A percentile compares a stretch with the other conserved stretches of the same genome.
Conservation (phyloP, 495 filamentous ascomycete species). For the Aspergillus hancockii region DNA sequence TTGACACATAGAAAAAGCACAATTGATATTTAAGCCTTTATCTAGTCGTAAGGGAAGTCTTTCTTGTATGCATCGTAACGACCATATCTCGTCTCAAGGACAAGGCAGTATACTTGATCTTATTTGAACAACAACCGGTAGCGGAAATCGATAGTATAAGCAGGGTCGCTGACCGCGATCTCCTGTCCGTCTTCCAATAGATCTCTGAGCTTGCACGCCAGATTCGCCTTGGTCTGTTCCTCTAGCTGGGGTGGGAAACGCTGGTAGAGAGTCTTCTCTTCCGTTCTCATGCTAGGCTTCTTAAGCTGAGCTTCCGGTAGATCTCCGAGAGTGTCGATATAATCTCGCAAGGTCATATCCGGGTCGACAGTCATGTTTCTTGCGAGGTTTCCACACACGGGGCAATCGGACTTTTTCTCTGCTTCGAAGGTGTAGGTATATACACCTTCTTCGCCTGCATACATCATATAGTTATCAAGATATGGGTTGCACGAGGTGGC, state of each 20-base stretch:
- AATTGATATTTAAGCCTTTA: constrained; percentile 29
- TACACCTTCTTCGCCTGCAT: constrained; percentile 89
- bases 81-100: constrained; percentile 16
- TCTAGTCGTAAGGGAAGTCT: constrained; percentile 22
- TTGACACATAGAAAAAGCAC: constrained; percentile 27
- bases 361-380: constrained; percentile 70
- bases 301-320: constrained; percentile 84
- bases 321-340: constrained; percentile 81
- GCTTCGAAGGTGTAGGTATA: constrained; percentile 98
- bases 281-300: constrained; percentile 84
- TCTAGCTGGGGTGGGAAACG: constrained; percentile 78
- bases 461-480: constrained; percentile 98
- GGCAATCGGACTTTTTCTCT: constrained; percentile 88
- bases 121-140: constrained; percentile 57
- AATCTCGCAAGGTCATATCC: constrained; percentile 73
- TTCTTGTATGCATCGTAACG: constrained; percentile 20
- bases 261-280: constrained; percentile 85
- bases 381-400: constrained; percentile 85
- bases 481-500: constrained; percentile 77
- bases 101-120: constrained; percentile 6
- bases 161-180: constrained; percentile 80
- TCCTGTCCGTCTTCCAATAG: constrained; percentile 67
- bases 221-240: constrained; percentile 77
- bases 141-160: constrained; percentile 73
- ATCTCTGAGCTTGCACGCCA: constrained; percentile 72